Evolutionary conservation across 2,329 filamentous ascomycete species (phyloP).

Genomic region (Sclerotinia subarctica): DNA sequence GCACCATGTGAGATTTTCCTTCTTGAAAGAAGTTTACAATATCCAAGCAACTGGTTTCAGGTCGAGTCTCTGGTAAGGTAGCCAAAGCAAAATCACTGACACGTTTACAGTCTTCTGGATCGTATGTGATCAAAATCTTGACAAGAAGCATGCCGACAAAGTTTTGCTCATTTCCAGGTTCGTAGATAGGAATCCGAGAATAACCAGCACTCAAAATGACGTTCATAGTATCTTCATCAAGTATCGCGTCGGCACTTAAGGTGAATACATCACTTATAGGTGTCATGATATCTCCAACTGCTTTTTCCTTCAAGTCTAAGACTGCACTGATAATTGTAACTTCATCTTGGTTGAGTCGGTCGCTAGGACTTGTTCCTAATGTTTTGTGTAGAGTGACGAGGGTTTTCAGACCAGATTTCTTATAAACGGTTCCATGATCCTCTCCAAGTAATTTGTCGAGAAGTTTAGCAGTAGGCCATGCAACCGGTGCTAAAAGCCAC

Average conservation of each 20-base stretch:
- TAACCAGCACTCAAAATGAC: slow-evolving; percentile 90
- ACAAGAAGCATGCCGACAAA: slow-evolving; percentile 98
- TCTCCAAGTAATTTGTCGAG: slow-evolving; percentile 90
- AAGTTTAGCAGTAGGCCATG: slow-evolving; percentile 93
- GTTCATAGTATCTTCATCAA: slow-evolving; percentile 94
- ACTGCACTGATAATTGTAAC: slow-evolving; percentile 98
- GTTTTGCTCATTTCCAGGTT: slow-evolving; percentile 76
- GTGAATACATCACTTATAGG: slow-evolving; percentile 97
- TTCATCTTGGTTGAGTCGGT: slow-evolving; percentile 93
- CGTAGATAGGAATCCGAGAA: slow-evolving; percentile 91
- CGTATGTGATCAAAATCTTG: slow-evolving; percentile 96
- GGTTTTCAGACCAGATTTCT: slow-evolving; percentile 96
- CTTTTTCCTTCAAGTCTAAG: slow-evolving; percentile 91
- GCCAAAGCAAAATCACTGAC: slow-evolving; percentile 91
- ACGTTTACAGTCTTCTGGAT: slow-evolving; percentile 84
- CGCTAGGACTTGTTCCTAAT: slow-evolving; percentile 74
- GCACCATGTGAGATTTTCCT: slow-evolving; percentile 97
- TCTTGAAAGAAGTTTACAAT: slow-evolving; percentile 99
- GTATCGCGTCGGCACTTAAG: slow-evolving; percentile 88
- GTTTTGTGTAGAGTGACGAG: slow-evolving; percentile 93
- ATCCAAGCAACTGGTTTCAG: slow-evolving; percentile 93
- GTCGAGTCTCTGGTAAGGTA: slow-evolving; percentile 89
- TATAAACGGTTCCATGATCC: slow-evolving; percentile 95
- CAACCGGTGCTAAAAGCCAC: slow-evolving; percentile 85
- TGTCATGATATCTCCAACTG: slow-evolving; percentile 95